A percentile compares a stretch with the other conserved stretches of the same genome.
phyloP scores from a whole-genome alignment of 2,329 filamentous ascomycete species.

The Ilyonectria robusta region DNA sequence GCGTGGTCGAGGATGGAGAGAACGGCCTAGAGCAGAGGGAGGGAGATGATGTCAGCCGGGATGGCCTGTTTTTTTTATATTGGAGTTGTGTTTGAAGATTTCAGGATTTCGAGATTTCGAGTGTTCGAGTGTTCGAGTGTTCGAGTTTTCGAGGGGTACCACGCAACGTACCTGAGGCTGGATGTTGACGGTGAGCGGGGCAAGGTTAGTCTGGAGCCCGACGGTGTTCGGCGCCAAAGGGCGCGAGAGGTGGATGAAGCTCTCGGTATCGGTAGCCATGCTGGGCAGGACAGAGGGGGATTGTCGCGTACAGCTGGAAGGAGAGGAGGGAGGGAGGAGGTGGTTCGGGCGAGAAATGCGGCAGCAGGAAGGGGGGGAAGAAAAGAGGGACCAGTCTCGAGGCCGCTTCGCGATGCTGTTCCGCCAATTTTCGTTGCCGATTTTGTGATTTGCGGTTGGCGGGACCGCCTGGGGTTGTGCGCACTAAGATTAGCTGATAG shows the following conservation, averaged over 20 bases:
- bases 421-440: slow-evolving; percentile 56
- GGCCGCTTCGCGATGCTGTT: slow-evolving; percentile 50
- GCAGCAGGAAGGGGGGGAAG: slow-evolving; percentile 31
- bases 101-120: background rate
- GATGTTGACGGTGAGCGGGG: slow-evolving; percentile 93
- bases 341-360: slow-evolving; percentile 35
- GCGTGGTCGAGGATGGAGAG: slow-evolving; percentile 94
- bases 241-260: slow-evolving; percentile 94
- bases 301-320: slow-evolving; percentile 36
- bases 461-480: slow-evolving; percentile 65
- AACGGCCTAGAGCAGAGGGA: slow-evolving; percentile 65
- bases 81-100: background rate
- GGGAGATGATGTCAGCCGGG: slow-evolving; percentile 29
- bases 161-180: slow-evolving; percentile 85
- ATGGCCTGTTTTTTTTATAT: slow-evolving; percentile 15
- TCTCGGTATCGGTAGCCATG: slow-evolving; percentile 86
- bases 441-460: slow-evolving; percentile 60
- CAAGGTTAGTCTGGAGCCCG: slow-evolving; percentile 86
- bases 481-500: slow-evolving; percentile 64
- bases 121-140: background rate
- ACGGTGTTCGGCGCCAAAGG: slow-evolving; percentile 87
- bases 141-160: background rate
- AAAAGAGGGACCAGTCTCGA: slow-evolving; percentile 44
- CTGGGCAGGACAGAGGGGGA: slow-evolving; percentile 60
- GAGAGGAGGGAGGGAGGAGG: slow-evolving; percentile 26